Conservation (phyloP, 106 monocot genomes). For the Allium sativum region DNA sequence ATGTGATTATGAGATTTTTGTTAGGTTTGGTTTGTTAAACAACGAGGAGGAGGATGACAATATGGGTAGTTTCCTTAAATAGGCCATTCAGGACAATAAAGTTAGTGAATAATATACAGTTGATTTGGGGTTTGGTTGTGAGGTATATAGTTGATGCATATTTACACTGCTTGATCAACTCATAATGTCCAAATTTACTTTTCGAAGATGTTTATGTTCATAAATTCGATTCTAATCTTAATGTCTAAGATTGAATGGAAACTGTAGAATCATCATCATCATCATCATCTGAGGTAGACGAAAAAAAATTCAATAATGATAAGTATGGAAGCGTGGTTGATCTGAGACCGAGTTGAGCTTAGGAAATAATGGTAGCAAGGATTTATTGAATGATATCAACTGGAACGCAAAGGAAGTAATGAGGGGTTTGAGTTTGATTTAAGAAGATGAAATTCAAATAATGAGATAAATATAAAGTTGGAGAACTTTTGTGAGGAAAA, state of each 20-base stretch:
- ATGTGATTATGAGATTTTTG: conserved; percentile 35
- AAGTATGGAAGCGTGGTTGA: conserved; percentile 4
- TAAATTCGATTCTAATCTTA: not conserved
- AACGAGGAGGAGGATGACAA: conserved; percentile 29
- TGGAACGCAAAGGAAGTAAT: conserved; percentile 10
- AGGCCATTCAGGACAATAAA: conserved; percentile 34
- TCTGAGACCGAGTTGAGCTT: conserved; percentile 2
- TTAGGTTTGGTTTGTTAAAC: conserved; percentile 39
- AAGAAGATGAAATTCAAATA: conserved; percentile 16
- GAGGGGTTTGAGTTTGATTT: conserved; percentile 15
- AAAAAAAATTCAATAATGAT: conserved; percentile 1
- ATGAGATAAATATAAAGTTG: conserved; percentile 22
- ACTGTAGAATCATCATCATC: conserved; percentile 33
- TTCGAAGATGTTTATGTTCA: not conserved
- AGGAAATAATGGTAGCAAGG: conserved; percentile 14
- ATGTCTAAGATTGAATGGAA: not conserved
- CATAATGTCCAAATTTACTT: conserved; percentile 33
- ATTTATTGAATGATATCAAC: conserved; percentile 11
- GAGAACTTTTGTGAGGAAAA: conserved; percentile 30
- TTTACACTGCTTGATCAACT: conserved; percentile 62
- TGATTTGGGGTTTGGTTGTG: conserved; percentile 68
- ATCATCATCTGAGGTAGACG: conserved; percentile 21
- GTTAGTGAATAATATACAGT: conserved; percentile 47
- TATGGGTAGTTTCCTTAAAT: conserved; percentile 49
- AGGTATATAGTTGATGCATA: conserved; percentile 58